phyloP scores from a whole-genome alignment of 257 asterid species.

The Nicotiana sylvestris region DNA sequence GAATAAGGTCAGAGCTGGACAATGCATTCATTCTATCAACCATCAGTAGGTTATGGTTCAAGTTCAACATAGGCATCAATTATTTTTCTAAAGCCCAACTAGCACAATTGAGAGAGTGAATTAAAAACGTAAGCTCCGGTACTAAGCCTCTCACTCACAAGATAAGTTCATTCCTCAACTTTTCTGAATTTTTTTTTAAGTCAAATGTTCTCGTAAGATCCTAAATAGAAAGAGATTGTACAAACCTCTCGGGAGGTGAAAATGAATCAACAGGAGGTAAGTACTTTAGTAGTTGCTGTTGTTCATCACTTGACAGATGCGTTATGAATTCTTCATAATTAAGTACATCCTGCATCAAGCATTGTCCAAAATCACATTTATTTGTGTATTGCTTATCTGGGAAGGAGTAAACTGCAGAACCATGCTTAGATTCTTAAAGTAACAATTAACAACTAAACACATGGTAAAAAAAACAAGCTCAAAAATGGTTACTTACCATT shows the following conservation, averaged over 20 bases:
- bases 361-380: not conserved
- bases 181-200: not conserved
- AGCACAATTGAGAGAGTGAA: not conserved
- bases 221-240: not conserved
- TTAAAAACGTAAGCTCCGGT: not conserved
- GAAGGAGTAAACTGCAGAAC: not conserved
- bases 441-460: not conserved
- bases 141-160: not conserved
- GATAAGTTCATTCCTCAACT: not conserved
- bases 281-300: conserved; percentile 51
- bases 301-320: conserved; percentile 56
- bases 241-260: conserved; percentile 51
- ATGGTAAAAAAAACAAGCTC: not conserved
- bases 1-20: not conserved
- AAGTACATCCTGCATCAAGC: conserved; percentile 52
- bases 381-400: not conserved
- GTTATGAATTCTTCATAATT: conserved; percentile 44
- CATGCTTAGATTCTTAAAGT: not conserved
- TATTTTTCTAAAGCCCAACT: not conserved
- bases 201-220: not conserved
- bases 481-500: not conserved
- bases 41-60: not conserved
- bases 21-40: not conserved
- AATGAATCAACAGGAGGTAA: conserved; percentile 55
- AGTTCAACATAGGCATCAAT: not conserved